phyloP scores from a whole-genome alignment of 805 yeast genomes.

The Myxozyma mucilagina region DNA sequence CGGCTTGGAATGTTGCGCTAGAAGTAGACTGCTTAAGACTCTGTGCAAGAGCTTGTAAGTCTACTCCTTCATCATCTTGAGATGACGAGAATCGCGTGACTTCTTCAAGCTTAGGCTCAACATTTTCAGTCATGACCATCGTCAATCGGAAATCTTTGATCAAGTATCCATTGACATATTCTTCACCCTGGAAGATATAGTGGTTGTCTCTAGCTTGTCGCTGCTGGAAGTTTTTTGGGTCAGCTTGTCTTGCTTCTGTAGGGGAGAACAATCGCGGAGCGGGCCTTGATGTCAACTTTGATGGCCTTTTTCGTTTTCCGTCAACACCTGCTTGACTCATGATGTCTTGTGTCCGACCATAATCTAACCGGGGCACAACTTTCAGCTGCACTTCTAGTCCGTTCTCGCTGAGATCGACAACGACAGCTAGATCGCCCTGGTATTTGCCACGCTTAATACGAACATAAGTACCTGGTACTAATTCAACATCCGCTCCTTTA shows the following conservation, averaged over 20 bases:
- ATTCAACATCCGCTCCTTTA: slow-evolving; percentile 80
- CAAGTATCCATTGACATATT: slow-evolving; percentile 84
- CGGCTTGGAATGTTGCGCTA: slow-evolving; percentile 74
- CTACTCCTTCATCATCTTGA: slow-evolving; percentile 76
- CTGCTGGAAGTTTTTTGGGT: slow-evolving; percentile 60
- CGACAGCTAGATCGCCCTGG: slow-evolving; percentile 89
- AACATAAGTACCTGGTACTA: slow-evolving; percentile 90
- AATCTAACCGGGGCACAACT: slow-evolving; percentile 89
- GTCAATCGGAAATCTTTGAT: slow-evolving; percentile 83
- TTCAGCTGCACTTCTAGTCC: slow-evolving; percentile 94
- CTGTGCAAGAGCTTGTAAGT: slow-evolving; percentile 81
- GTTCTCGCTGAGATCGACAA: slow-evolving; percentile 89
- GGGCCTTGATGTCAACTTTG: slow-evolving; percentile 68
- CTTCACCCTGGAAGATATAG: slow-evolving; percentile 80
- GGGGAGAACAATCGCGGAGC: slow-evolving; percentile 84
- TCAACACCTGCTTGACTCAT: slow-evolving; percentile 40
- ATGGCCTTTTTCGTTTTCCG: slow-evolving; percentile 54
- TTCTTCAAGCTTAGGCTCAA: slow-evolving; percentile 86
- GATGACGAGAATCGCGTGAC: slow-evolving; percentile 69
- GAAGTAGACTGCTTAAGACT: slow-evolving; percentile 66
- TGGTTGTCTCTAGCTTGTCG: slow-evolving; percentile 55
- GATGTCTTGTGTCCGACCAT: slow-evolving; percentile 55
- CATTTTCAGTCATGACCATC: slow-evolving; percentile 71
- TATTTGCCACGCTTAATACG: slow-evolving; percentile 88
- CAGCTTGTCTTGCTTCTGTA: slow-evolving; percentile 83